Evolutionary conservation across 495 filamentous ascomycete species (phyloP), one percentile per base, ranked within the genome.

Genomic region (Hyaloscypha variabilis): DNA sequence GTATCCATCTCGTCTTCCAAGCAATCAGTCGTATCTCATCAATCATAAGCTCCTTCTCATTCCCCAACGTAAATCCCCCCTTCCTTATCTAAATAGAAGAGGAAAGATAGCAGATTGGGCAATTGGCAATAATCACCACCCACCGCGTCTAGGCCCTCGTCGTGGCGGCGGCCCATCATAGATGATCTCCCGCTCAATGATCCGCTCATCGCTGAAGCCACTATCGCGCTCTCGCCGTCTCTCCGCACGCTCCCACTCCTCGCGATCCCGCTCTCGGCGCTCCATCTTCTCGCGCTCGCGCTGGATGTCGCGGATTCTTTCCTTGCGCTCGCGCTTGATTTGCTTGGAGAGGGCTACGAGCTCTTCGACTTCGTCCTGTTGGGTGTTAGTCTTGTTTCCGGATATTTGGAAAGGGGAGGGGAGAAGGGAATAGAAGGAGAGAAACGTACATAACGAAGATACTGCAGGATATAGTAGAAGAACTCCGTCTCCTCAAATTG

Each of bases 381-480:
- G 54, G 46, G 42, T 53, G 66, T 75, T 65, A 78, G 73, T 39
- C 62, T 58, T 30, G 31, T 59, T 52, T 30, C 11, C 31, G 21
- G n/a, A n/a, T 8, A 25, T 67, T 34, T 34, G 31, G 2, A 13
- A 34, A 13, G 67, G 51, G 58, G 23, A 56, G 17, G 42, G 46
- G 53, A 46, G 50, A 31, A 26, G 61, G 23, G 10, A 54, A 24
- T 36, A 30, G 31, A 28, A 11, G 6, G 56, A 26, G 23, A 31
- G 39, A 54, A 23, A 85, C 92, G 81, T 83, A 96, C 93, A 74
- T 94, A 91, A 66, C 85, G 82, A 50, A 99, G 83, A 76, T 96
- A 97, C 63, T 94, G 88, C 78, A 97, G 93, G 39, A 99, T 85
- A 72, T 97, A 98, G 76, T 90, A 98, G 76, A 91, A 96, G 56